Evolutionary conservation across 768 basidiomycete genomes (phyloP).

Genomic region (Hygrocybe punicea): DNA sequence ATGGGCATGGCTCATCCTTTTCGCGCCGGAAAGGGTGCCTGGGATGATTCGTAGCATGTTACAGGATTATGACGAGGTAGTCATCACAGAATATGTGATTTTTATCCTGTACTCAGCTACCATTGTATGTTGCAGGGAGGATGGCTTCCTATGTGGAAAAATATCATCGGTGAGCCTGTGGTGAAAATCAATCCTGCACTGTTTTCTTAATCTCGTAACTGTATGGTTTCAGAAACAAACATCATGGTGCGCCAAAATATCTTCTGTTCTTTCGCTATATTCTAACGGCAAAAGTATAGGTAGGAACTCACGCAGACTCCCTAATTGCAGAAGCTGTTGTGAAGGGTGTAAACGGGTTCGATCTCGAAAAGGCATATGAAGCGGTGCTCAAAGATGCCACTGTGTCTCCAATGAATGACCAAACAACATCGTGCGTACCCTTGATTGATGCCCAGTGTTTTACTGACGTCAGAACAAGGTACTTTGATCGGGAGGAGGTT

Average conservation of each 20-base stretch:
- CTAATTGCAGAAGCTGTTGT: slow-evolving; percentile 68
- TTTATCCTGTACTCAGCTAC: slow-evolving; percentile 10
- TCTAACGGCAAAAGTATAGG: slow-evolving; percentile 35
- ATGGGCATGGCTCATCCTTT: slow-evolving; percentile 75
- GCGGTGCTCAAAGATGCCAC: slow-evolving; percentile 74
- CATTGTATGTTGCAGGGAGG: slow-evolving; percentile 47
- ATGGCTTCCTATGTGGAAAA: slow-evolving; percentile 92
- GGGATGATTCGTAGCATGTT: slow-evolving; percentile 79
- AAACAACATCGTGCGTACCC: slow-evolving; percentile 44
- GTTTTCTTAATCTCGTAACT: neutral
- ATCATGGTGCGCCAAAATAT: slow-evolving; percentile 56
- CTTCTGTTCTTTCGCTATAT: neutral
- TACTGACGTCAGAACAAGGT: slow-evolving; percentile 37
- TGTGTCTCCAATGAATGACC: slow-evolving; percentile 57
- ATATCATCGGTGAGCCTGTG: slow-evolving; percentile 53
- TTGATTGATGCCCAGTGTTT: neutral
- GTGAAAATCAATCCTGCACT: neutral
- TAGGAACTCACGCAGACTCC: slow-evolving; percentile 78
- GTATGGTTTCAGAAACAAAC: slow-evolving; percentile 55
- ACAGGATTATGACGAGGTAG: slow-evolving; percentile 67
- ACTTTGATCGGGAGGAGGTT: slow-evolving; percentile 71
- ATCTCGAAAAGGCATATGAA: slow-evolving; percentile 62
- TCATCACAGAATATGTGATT: neutral
- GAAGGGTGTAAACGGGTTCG: slow-evolving; percentile 63
- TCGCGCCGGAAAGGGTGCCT: slow-evolving; percentile 72